Evolutionary conservation across 2,329 filamentous ascomycete genomes (phyloP).

Genomic region (Bipolaris oryzae): DNA sequence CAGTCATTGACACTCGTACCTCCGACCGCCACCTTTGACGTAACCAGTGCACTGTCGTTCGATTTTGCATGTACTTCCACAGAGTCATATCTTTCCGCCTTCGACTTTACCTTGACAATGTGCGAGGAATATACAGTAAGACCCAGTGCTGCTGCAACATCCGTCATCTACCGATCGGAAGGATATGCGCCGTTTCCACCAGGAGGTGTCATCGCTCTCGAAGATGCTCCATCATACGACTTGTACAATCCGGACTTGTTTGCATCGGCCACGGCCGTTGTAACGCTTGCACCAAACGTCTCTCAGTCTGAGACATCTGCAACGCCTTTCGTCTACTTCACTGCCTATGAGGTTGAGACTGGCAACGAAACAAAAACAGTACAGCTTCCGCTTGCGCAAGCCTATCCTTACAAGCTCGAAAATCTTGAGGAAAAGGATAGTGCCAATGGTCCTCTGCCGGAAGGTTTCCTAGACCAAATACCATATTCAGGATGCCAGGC

Average conservation of each 20-base stretch:
- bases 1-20: slow-evolving; percentile 28
- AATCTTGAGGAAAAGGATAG: slow-evolving; percentile 32
- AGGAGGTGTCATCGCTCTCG: slow-evolving; percentile 22
- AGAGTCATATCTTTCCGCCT: slow-evolving; percentile 30
- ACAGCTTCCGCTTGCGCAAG: slow-evolving; percentile 43
- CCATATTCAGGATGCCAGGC: slow-evolving; percentile 40
- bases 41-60: slow-evolving; percentile 27
- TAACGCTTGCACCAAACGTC: slow-evolving; percentile 32
- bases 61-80: slow-evolving; percentile 32
- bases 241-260: slow-evolving; percentile 16
- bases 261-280: slow-evolving; percentile 28
- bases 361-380: slow-evolving; percentile 43
- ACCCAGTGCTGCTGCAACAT: slow-evolving; percentile 41
- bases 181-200: slow-evolving; percentile 33
- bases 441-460: slow-evolving; percentile 43
- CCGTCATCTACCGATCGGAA: slow-evolving; percentile 32
- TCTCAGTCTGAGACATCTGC: slow-evolving; percentile 37
- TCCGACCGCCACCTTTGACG: slow-evolving; percentile 35
- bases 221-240: slow-evolving; percentile 26
- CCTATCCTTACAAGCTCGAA: slow-evolving; percentile 46
- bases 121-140: slow-evolving; percentile 34
- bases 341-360: slow-evolving; percentile 51
- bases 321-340: slow-evolving; percentile 53
- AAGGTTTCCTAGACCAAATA: slow-evolving; percentile 46
- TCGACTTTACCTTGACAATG: slow-evolving; percentile 27